A percentile compares a stretch with the other conserved stretches of the same genome.
Evolutionary conservation across 2,329 filamentous ascomycete genomes (phyloP).

Genomic region (Aspergillus fructus): DNA sequence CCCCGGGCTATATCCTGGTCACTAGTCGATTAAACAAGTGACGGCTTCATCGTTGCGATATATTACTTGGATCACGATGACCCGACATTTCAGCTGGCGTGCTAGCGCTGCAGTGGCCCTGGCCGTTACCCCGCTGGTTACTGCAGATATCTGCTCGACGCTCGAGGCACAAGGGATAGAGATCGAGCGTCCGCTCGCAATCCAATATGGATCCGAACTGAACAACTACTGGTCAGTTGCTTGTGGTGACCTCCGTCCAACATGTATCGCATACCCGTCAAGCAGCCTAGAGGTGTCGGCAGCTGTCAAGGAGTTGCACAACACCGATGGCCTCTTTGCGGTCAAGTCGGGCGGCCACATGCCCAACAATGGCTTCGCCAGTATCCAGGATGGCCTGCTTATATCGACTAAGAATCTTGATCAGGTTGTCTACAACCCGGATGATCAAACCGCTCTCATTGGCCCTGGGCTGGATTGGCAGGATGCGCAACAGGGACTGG

Average conservation of each 20-base stretch:
- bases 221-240: constrained; percentile 49
- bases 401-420: constrained; percentile 48
- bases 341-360: constrained; percentile 54
- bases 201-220: constrained; percentile 40
- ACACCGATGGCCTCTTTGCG: constrained; percentile 53
- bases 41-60: not conserved
- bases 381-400: constrained; percentile 45
- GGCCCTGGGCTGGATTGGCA: constrained; percentile 39
- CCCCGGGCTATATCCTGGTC: not conserved
- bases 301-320: constrained; percentile 52
- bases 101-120: constrained; percentile 17
- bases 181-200: constrained; percentile 31
- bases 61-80: constrained; percentile 17
- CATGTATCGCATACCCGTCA: constrained; percentile 50
- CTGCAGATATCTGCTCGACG: constrained; percentile 40
- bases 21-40: not conserved
- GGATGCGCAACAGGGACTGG: constrained; percentile 32
- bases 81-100: constrained; percentile 18
- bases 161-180: constrained; percentile 36
- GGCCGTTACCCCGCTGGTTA: constrained; percentile 20
- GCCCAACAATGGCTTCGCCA: constrained; percentile 48
- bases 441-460: constrained; percentile 40
- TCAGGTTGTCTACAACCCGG: constrained; percentile 34
- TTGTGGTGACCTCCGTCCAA: constrained; percentile 44
- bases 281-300: constrained; percentile 53